Conservation (phyloP, 345 rosid genomes). For the Lepidium sativum region DNA sequence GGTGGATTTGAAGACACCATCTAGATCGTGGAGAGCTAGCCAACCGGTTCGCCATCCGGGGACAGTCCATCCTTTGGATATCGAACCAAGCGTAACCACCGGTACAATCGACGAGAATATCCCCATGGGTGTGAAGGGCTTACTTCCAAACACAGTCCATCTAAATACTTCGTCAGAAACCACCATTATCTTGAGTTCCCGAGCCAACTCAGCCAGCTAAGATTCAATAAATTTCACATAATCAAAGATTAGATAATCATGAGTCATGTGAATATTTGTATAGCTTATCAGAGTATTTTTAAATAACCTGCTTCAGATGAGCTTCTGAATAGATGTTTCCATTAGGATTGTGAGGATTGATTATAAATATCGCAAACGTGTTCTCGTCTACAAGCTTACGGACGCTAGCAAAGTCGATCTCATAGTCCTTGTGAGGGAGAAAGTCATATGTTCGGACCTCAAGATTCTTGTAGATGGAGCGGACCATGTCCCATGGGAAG, state of each 20-base stretch:
- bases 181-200: slow-evolving; percentile 39
- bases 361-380: slow-evolving; percentile 43
- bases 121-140: slow-evolving; percentile 41
- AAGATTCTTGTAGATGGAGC: slow-evolving; percentile 8
- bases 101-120: slow-evolving; percentile 43
- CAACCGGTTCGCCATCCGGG: slow-evolving; percentile 62
- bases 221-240: background rate
- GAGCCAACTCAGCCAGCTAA: slow-evolving; percentile 49
- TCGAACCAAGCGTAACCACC: slow-evolving; percentile 42
- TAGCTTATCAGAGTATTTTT: background rate
- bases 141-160: slow-evolving; percentile 38
- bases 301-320: slow-evolving; percentile 31
- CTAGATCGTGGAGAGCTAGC: slow-evolving; percentile 35
- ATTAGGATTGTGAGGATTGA: slow-evolving; percentile 32
- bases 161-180: slow-evolving; percentile 48
- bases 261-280: background rate
- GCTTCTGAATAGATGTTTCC: slow-evolving; percentile 28
- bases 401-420: slow-evolving; percentile 41
- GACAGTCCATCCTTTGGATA: slow-evolving; percentile 50
- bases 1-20: slow-evolving; percentile 25
- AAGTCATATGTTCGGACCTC: slow-evolving; percentile 41
- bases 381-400: slow-evolving; percentile 38
- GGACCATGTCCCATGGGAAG: slow-evolving; percentile 33
- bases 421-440: slow-evolving; percentile 39
- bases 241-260: background rate